Evolutionary conservation across 768 basidiomycete genomes (phyloP), one percentile per base, ranked within the genome.

Genomic region (Russula dissimulans): DNA sequence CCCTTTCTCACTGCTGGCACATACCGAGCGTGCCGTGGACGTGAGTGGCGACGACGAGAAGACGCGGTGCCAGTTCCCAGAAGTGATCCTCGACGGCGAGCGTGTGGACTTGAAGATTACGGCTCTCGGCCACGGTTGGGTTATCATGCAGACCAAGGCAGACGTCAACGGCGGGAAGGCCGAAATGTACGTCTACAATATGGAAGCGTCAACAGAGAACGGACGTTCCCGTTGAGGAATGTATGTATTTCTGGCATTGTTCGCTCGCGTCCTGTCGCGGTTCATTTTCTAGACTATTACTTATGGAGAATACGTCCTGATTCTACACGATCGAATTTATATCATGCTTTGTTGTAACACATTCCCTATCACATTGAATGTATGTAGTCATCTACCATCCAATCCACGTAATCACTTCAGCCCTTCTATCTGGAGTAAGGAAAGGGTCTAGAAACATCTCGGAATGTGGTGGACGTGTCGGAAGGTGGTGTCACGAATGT

Each of bases 111-210:
- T 65, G 62, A 51, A 56, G 31, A 42, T 18, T 14, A 44, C 53
- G 12, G 31, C 52, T 32, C 56, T 62, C n/a, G 17, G 18, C 12
- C 57, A 51, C 11, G 65, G 65, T 34, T 60, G 57, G 62, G 34
- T 34, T 15, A n/a, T 64, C 29, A 36, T 63, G 54, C 54, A 41
- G 22, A 48, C 57, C 14, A 56, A 48, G 18, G 62, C 44, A 17
- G 56, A 53, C 8, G 46, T 65, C 47, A 49, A 45, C 52, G 62
- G 62, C 22, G 65, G 65, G 6, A 49, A 47, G 42, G 62, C 57
- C 50, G 54, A 64, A 43, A 49, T 64, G 3, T 52, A 62, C 41
- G 55, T 64, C 5, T 52, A 62, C 41, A 50, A 39, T 11, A 38
- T 34, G 10, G 15, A 32, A 36, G 38, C 22, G 9, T 53, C 49